Percentiles rank a stretch among this genome's conserved stretches.
Evolutionary conservation across 139 green algal species (phyloP).

Genomic region (Edaphochlamys debaryana): DNA sequence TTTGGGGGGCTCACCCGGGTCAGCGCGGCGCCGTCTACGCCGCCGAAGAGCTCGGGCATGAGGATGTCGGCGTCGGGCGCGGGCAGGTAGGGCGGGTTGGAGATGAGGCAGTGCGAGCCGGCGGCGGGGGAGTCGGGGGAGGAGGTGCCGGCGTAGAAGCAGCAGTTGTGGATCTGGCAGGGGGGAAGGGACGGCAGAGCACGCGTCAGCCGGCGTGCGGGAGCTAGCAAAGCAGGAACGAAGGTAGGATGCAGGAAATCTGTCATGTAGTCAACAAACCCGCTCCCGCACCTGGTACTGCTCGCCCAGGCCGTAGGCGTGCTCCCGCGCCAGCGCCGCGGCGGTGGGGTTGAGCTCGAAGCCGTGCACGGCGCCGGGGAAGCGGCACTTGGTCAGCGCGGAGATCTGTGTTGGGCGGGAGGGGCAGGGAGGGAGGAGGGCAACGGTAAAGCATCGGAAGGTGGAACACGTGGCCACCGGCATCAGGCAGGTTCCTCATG

Average conservation of each 20-base stretch:
- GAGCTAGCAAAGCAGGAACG: too few species aligned
- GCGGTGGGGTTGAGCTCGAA: conserved; percentile 63
- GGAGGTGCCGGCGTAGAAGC: conserved; percentile 60
- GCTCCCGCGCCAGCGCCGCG: conserved; percentile 37
- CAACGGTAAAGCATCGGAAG: too few species aligned
- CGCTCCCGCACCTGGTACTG: conserved; percentile 49
- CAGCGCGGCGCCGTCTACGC: conserved; percentile 54
- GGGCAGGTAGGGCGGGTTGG: conserved; percentile 70
- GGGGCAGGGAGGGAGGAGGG: neutral
- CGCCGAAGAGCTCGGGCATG: conserved; percentile 66
- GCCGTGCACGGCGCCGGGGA: conserved; percentile 46
- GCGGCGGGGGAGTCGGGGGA: neutral
- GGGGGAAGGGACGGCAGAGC: too few species aligned
- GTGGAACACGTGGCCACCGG: too few species aligned
- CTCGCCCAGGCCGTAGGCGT: conserved; percentile 17
- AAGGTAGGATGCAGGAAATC: too few species aligned
- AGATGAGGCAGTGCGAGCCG: conserved; percentile 42
- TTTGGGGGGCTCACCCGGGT: too few species aligned
- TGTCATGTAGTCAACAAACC: too few species aligned
- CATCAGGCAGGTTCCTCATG: too few species aligned
- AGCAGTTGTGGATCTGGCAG: conserved; percentile 43
- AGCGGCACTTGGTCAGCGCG: neutral
- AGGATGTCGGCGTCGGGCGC: conserved; percentile 52
- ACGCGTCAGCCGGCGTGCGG: too few species aligned
- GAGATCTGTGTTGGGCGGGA: neutral